Evolutionary conservation across 2,329 filamentous ascomycete genomes (phyloP), one percentile per base, ranked within the genome.

Genomic region (Chaetomium olivaceum): DNA sequence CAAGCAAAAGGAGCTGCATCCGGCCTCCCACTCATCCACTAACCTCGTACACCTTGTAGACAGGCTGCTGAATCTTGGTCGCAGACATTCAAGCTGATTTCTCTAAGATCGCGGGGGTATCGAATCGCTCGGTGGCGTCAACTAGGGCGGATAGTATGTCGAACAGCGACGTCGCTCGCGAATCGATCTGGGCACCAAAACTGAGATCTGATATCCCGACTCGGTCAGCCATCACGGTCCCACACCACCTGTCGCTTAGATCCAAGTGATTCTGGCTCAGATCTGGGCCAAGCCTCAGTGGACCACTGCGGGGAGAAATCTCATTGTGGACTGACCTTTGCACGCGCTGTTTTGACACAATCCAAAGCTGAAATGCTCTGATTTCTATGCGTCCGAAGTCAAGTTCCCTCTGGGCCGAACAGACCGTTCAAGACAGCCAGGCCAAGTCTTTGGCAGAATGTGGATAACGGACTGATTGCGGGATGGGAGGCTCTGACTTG

Each of bases 41-140:
- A 76, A 87, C 84, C 80, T 87, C 83, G 75, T 83, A 86, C 76
- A 84, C 80, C 79, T 85, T 85, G 77, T 85, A 86, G 70, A 81
- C 76, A 73, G 81, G 78, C 74, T 81, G 82, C 73, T 82, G 81
- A 75, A 84, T 83, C 79, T 85, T 86, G 75, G 78, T 77, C 76
- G 80, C 75, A 82, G 84, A 87, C 85, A 87, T 87, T 76, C 77
- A 85, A 83, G 78, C 80, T 79, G 77, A 78, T 73, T 74, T 73
- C 31, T 23, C 43, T 21, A 14, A 23, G 2, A 7, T 31, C n/a
- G 4, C 21, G 14, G 19, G 25, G 48, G 36, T 19, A 36, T 50
- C 27, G 75, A 70, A 4, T 25, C 14, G 50, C 23, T 25, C 29
- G 4, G 23, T 12, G 46, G 21, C 5, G 50, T 52, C 12, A 52